Base-by-base conservation (phyloP, 495 filamentous ascomycete species). In the Talaromyces nanjingensis region DNA sequence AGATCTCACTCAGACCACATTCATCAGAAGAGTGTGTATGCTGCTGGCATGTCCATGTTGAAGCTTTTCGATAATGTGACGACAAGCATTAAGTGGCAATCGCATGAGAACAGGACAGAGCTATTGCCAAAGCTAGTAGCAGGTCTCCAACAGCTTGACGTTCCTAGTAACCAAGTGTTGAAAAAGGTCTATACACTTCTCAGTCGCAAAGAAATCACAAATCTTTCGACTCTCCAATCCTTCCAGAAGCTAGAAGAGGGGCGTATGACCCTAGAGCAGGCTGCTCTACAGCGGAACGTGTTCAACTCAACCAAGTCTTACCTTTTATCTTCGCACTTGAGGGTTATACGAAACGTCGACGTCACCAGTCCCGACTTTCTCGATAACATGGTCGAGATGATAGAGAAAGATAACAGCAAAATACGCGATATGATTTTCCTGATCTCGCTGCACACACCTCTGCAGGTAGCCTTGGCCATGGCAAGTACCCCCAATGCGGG, bases 391-490 rank as follows among this genome's bases (percentile, higher is more conserved):
- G 42, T 79, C 37, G 66, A 69, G 8, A 54, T 76, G 14, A 74
- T 72, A 6, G 66, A 74, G 65, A 70, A 65, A 14, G 78, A 76
- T 6, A 66, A 76, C 61, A 42, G 63, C 14, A 67, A 62, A 25
- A 67, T 75, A 25, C 75, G 72, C 70, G 71, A 72, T 16, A 31
- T 79, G 22, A 63, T 79, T 29, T 70, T 73, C 56, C 63, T 81
- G 5, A 68, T 81, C 22, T 67, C 70, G 24, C 71, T 68, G 11
- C 77, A 81, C 42, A 77, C 72, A 0, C 74, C 78, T 0, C 66
- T 80, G 37, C 78, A 79, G 42, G 56, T 79, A 3, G 73, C 72
- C 22, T 62, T 81, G 3, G 64, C 76, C 29, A 75, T 69, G 57
- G 71, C 72, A 24, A 71, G 75, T 9, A 74, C 65, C 25, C 62